Base-by-base conservation (phyloP, 1,284 basidiomycete genomes). In the Pseudozyma sp. region DNA sequence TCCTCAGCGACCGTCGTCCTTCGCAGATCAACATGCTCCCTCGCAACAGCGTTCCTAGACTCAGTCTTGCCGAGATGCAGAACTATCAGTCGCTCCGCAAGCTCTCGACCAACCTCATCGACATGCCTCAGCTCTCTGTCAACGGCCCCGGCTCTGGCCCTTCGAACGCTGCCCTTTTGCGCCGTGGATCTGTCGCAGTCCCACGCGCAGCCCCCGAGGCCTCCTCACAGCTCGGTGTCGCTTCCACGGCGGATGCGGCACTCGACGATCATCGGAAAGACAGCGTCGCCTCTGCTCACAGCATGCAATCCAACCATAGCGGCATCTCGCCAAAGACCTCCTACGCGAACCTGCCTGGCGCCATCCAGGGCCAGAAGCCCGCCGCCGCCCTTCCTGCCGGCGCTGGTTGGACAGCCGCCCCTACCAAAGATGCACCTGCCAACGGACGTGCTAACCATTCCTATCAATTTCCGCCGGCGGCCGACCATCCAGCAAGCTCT, bases 321-420 rank as follows among this genome's bases (percentile, higher is more conserved):
- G 78, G 76, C 31, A 77, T 80, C 61, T 79, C 77, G 45, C 78
- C 78, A 30, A 80, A 78, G 44, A 75, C 77, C 11, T 79, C 77
- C 33, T 70, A 64, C 44, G 65, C 60, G 50, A 68, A 77, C 19
- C 54, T 79, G n/a, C 63, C 70, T 9, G 43, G 44, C 34, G 39
- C 54, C 39, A 37, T 50, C 29, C 66, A 69, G 48, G 68, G 51
- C 13, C 37, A 31, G 13, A 66, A 47, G 54, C 19, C 56, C 16
- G 17, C 49, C 9, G 53, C 54, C 30, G 47, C 56, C 10, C 19
- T 37, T 19, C 17, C 49, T 5, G 43, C 73, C 31, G 19, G 33
- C n/a, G 17, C 54, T n/a, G 53, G 33, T 30, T 63, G 68, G 60
- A 54, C 56, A 39, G 54, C 50, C 8, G 29, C 46, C 37, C 24